phyloP scores from a whole-genome alignment of 1,139 yeast species.

The Suhomyces anneliseae region DNA sequence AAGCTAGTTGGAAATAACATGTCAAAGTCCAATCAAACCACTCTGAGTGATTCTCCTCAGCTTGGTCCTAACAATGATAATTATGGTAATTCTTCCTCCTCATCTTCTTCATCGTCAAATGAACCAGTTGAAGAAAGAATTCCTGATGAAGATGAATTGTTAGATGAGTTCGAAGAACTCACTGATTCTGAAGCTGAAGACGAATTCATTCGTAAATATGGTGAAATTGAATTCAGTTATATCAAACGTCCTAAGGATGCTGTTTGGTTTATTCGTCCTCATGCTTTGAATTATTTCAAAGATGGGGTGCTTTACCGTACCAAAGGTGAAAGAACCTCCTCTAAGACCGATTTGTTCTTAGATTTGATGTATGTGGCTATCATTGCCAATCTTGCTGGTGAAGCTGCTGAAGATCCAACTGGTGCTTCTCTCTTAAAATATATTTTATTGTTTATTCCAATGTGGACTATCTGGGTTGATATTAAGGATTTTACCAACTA shows the following conservation, averaged over 20 bases:
- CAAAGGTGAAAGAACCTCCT: slow-evolving; percentile 52
- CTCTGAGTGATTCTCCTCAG: neutral
- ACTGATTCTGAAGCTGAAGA: slow-evolving; percentile 44
- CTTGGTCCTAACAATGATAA: neutral
- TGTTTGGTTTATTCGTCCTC: slow-evolving; percentile 54
- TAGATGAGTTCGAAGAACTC: slow-evolving; percentile 13
- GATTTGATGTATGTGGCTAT: slow-evolving; percentile 68
- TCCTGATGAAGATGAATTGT: neutral
- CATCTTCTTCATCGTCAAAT: neutral
- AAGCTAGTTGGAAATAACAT: neutral
- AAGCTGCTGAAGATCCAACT: slow-evolving; percentile 52
- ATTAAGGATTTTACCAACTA: slow-evolving; percentile 65
- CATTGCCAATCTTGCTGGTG: slow-evolving; percentile 58
- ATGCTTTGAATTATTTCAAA: slow-evolving; percentile 62
- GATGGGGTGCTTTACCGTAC: slow-evolving; percentile 59
- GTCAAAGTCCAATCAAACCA: neutral
- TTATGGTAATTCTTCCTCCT: neutral
- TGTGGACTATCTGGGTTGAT: slow-evolving; percentile 67
- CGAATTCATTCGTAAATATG: slow-evolving; percentile 50
- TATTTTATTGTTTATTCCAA: slow-evolving; percentile 53
- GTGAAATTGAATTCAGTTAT: slow-evolving; percentile 50
- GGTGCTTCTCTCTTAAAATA: slow-evolving; percentile 51
- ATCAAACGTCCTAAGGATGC: slow-evolving; percentile 45
- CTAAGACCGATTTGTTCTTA: slow-evolving; percentile 57
- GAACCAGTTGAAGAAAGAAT: neutral